Evolutionary conservation across 2,329 filamentous ascomycete genomes (phyloP), one percentile per base, ranked within the genome.

Genomic region (Arthrobotrys sinensis): DNA sequence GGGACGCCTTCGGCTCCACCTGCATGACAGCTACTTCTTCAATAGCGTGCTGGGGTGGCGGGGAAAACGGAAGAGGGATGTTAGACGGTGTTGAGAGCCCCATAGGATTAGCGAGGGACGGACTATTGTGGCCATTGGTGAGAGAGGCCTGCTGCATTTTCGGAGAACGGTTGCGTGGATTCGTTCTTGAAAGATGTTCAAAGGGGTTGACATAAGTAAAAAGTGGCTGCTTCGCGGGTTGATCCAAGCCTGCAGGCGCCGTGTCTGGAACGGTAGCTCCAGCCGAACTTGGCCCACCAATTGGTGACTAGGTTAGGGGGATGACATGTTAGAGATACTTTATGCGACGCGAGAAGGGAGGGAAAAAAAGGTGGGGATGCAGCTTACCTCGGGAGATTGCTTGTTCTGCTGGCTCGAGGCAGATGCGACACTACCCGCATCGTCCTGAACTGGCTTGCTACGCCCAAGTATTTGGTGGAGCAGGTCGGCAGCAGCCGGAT

Each of bases 401-500:
- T 76, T 69, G 32, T 67, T 50, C 7, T 55, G 62, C 16, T 75
- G 70, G 21, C 36, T 46, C 4, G 62, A 45, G 21, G 38, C 64
- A 16, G 68, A 57, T 6, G 69, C 60, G 50, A 52, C 28, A 32
- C 32, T 65, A 38, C 69, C 63, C 12, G 48, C 67, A 53, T 81
- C 81, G 55, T 81, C 80, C 57, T 81, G 80, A 43, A 77, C 76
- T 7, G 81, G 81, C 45, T 82, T 94, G 65, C 92, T 90, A 60
- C 92, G 91, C 82, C 94, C 96, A 80, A 99, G 88, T 75, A 98
- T 87, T 81, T 93, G 92, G 79, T 98, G 89, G 57, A 99, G 87
- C 83, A 96, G 92, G 80, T 95, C 91, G 16, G 72, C 65, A 24
- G 72, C 72, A 21, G 84, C 96, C 92, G 3, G 94, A 93, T 83